Percentiles rank a stretch among this genome's conserved stretches.
Evolutionary conservation across 331 rosid genomes (phyloP).

Genomic region (Phaseolus coccineus): DNA sequence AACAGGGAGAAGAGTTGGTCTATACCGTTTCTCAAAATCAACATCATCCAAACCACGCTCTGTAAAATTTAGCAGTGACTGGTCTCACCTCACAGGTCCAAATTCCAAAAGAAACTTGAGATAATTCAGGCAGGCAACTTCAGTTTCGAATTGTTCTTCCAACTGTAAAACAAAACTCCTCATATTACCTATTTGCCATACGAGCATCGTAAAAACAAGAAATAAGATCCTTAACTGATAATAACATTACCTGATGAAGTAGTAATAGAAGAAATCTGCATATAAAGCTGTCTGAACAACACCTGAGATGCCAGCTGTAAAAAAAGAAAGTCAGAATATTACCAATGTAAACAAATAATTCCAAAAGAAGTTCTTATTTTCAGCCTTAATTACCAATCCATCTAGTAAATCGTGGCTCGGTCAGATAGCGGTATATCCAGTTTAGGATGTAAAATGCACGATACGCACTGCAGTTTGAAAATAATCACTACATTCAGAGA

Average conservation of each 20-base stretch:
- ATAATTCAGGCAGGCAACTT: slow-evolving; percentile 80
- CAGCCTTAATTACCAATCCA: slow-evolving; percentile 74
- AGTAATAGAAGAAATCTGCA: slow-evolving; percentile 98
- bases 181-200: slow-evolving; percentile 14
- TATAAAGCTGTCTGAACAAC: slow-evolving; percentile 93
- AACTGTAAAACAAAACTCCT: slow-evolving; percentile 65
- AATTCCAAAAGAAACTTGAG: slow-evolving; percentile 39
- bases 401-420: slow-evolving; percentile 70
- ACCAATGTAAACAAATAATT: slow-evolving; percentile 2
- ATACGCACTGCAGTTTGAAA: slow-evolving; percentile 77
- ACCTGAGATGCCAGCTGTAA: slow-evolving; percentile 81
- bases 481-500: slow-evolving; percentile 19
- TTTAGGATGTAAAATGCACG: slow-evolving; percentile 94
- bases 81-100: slow-evolving; percentile 34
- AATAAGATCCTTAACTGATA: slow-evolving; percentile 1
- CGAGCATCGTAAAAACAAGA: neutral
- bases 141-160: slow-evolving; percentile 89
- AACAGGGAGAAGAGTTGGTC: slow-evolving; percentile 44
- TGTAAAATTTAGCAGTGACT: slow-evolving; percentile 46
- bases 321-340: slow-evolving; percentile 31
- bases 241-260: slow-evolving; percentile 72
- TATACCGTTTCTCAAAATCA: slow-evolving; percentile 34
- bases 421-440: slow-evolving; percentile 97
- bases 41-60: slow-evolving; percentile 43
- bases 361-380: slow-evolving; percentile 3